Conservation (phyloP, 2,329 filamentous ascomycete species). For the Aspergillus sergii region DNA sequence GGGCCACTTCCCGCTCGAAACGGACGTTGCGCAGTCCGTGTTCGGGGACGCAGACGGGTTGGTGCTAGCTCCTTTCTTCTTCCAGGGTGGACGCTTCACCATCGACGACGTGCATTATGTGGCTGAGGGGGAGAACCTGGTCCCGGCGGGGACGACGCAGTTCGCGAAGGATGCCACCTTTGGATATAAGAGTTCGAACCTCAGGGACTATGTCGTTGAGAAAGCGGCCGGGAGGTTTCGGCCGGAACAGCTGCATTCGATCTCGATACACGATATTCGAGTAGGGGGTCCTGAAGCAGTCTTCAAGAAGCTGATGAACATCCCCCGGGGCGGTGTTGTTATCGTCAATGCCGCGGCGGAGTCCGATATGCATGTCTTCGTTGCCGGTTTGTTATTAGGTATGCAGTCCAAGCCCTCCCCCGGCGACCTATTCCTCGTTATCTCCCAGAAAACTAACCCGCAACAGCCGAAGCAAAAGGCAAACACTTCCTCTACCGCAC, state of each 20-base stretch:
- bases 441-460: neutral
- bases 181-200: conserved; percentile 58
- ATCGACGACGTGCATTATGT: conserved; percentile 63
- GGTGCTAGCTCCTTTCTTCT: conserved; percentile 62
- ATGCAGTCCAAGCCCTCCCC: conserved; percentile 1
- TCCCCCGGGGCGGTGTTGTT: conserved; percentile 46
- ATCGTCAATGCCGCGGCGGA: conserved; percentile 58
- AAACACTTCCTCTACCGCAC: conserved; percentile 52
- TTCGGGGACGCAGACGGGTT: conserved; percentile 56
- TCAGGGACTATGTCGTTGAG: conserved; percentile 57
- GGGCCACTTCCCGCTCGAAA: conserved; percentile 60
- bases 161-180: conserved; percentile 62
- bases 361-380: conserved; percentile 59
- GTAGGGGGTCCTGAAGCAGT: conserved; percentile 49
- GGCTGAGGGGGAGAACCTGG: conserved; percentile 51
- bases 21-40: conserved; percentile 54
- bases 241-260: conserved; percentile 43
- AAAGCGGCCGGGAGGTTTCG: conserved; percentile 52
- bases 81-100: conserved; percentile 61
- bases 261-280: conserved; percentile 54
- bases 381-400: conserved; percentile 51
- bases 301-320: conserved; percentile 41
- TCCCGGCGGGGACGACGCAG: conserved; percentile 57
- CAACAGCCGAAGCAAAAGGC: conserved; percentile 37
- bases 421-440: neutral